Evolutionary conservation across 495 filamentous ascomycete species (phyloP).

Genomic region (Astrothelium macrocarpum): DNA sequence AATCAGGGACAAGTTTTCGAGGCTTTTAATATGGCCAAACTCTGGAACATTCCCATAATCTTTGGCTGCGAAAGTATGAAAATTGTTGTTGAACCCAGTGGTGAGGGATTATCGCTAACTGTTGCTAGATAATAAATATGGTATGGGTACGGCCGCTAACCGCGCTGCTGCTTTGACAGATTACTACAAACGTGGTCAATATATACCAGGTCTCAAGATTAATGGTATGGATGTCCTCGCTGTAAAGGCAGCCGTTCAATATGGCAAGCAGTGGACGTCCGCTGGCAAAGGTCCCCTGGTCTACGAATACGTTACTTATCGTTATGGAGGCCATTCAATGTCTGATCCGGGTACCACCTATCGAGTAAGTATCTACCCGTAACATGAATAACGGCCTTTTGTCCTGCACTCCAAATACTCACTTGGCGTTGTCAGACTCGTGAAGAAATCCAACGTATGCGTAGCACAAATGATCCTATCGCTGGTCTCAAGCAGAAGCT

Average conservation of each 20-base stretch:
- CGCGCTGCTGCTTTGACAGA: constrained; percentile 91
- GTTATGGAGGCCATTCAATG: constrained; percentile 99
- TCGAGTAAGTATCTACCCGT: constrained; percentile 39
- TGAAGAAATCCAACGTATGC: constrained; percentile 99
- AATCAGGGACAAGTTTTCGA: constrained; percentile 99
- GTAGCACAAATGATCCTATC: constrained; percentile 95
- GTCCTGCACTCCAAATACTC: neutral
- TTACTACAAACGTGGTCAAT: constrained; percentile 99
- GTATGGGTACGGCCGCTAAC: constrained; percentile 95
- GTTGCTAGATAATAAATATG: constrained; percentile 92
- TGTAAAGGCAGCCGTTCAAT: constrained; percentile 88
- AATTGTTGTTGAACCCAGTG: neutral
- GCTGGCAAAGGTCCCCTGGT: constrained; percentile 84
- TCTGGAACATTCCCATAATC: constrained; percentile 89
- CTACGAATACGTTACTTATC: constrained; percentile 98
- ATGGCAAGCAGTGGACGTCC: constrained; percentile 75
- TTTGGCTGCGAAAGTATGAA: constrained; percentile 91
- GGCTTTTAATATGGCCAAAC: constrained; percentile 99
- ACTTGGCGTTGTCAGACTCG: constrained; percentile 46
- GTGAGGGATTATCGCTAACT: constrained; percentile 11
- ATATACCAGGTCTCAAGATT: constrained; percentile 98
- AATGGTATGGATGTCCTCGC: constrained; percentile 99
- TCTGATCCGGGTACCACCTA: constrained; percentile 98
- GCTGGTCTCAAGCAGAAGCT: constrained; percentile 96
- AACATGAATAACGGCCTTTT: too few species aligned